phyloP scores from a whole-genome alignment of 2,329 filamentous ascomycete genomes.

The Aspergillus awamori region DNA sequence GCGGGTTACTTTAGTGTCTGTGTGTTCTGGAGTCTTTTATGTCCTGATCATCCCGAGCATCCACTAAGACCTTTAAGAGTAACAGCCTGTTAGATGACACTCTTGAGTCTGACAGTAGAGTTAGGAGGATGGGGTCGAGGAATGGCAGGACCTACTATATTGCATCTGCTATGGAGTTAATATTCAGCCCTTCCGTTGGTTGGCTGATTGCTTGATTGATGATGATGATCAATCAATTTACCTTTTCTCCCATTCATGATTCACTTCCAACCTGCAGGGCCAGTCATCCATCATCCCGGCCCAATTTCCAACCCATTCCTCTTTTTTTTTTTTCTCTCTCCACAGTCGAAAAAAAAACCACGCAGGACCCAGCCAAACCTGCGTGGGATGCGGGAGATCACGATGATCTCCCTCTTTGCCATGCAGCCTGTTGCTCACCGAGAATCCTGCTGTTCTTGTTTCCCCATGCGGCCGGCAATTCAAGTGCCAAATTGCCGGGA shows the following conservation, averaged over 20 bases:
- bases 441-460: not conserved
- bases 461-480: not conserved
- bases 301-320: not conserved
- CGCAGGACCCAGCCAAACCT: not conserved
- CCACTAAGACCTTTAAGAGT: not conserved
- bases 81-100: too few species aligned
- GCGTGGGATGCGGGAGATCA: slow-evolving; percentile 6
- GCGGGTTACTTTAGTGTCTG: not conserved
- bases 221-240: too few species aligned
- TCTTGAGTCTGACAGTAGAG: too few species aligned
- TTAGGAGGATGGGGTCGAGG: too few species aligned
- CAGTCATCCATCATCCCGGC: not conserved
- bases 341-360: not conserved
- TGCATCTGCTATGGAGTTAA: too few species aligned
- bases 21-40: not conserved
- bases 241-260: not conserved
- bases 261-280: not conserved
- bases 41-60: not conserved
- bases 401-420: slow-evolving; percentile 2
- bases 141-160: too few species aligned
- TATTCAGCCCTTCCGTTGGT: too few species aligned
- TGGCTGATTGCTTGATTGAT: too few species aligned
- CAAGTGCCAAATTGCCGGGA: not conserved
- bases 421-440: not conserved
- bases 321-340: not conserved